phyloP scores from a whole-genome alignment of 495 filamentous ascomycete genomes.

The Bacidia gigantensis region DNA sequence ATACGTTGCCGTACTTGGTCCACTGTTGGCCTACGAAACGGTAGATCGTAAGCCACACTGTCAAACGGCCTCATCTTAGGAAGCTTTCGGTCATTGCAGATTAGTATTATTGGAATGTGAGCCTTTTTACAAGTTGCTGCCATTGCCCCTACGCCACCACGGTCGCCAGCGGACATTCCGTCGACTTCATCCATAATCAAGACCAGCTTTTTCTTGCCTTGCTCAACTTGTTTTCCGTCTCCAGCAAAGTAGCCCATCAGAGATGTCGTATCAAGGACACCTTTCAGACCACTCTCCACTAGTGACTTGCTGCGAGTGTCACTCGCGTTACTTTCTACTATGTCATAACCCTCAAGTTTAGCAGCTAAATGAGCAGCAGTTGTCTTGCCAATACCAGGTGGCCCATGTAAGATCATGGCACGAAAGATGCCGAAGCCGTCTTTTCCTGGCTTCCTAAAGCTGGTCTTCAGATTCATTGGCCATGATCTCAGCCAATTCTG shows the following conservation, averaged over 20 bases:
- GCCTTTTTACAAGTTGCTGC: slow-evolving; percentile 91
- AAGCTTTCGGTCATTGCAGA: slow-evolving; percentile 86
- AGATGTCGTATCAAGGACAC: slow-evolving; percentile 86
- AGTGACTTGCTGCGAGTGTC: slow-evolving; percentile 97
- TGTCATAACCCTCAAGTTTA: slow-evolving; percentile 82
- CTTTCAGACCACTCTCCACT: slow-evolving; percentile 72
- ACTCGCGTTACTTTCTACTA: slow-evolving; percentile 90
- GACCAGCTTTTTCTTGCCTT: slow-evolving; percentile 76
- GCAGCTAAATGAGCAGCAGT: slow-evolving; percentile 92
- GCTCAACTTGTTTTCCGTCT: slow-evolving; percentile 65
- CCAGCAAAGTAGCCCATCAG: slow-evolving; percentile 85
- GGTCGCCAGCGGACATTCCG: slow-evolving; percentile 95
- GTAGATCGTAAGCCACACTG: slow-evolving; percentile 63
- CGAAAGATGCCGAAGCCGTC: slow-evolving; percentile 70
- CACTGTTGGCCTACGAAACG: slow-evolving; percentile 76
- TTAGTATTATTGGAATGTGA: slow-evolving; percentile 85
- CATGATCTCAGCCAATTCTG: slow-evolving; percentile 77
- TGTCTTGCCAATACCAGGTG: slow-evolving; percentile 95
- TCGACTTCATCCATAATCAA: slow-evolving; percentile 99
- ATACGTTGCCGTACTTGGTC: slow-evolving; percentile 81
- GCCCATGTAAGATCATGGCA: slow-evolving; percentile 83
- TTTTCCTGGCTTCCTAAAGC: slow-evolving; percentile 65
- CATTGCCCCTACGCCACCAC: slow-evolving; percentile 88
- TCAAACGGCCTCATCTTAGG: slow-evolving; percentile 99
- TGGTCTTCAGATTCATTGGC: slow-evolving; percentile 53